These are phyloP conservation scores for Gautieria morchelliformis DNA, from an alignment of 768 basidiomycete species.

Conservation along the genomic window DNA sequence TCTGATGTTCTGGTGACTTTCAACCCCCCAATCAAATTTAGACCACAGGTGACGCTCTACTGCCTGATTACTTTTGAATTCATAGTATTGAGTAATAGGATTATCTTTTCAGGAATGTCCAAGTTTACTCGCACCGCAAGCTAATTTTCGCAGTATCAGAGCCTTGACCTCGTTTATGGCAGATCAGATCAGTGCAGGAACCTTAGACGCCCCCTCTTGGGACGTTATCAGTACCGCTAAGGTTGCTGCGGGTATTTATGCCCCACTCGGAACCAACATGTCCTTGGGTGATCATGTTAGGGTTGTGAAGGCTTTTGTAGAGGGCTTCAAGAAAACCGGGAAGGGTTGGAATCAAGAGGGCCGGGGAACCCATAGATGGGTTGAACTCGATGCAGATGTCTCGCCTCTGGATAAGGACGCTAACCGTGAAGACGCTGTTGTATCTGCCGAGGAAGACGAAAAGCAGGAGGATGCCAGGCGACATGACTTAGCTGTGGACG, in stretches of 20 bases:
- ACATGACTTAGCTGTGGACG: not conserved
- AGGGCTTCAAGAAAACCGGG: constrained; percentile 50
- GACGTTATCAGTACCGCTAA: constrained; percentile 65
- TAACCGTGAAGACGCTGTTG: not conserved
- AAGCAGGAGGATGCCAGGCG: constrained; percentile 7
- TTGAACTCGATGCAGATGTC: not conserved
- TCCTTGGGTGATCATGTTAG: constrained; percentile 77
- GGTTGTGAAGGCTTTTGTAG: constrained; percentile 63
- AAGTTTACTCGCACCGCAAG: constrained; percentile 60
- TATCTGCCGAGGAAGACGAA: not conserved
- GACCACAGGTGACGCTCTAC: constrained; percentile 40
- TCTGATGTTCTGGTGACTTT: constrained; percentile 83
- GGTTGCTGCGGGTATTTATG: constrained; percentile 72
- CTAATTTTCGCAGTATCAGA: constrained; percentile 52
- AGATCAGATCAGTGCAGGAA: constrained; percentile 62
- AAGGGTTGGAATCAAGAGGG: constrained; percentile 16
- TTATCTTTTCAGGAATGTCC: constrained; percentile 44
- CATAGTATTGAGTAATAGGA: not conserved
- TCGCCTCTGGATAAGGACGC: not conserved
- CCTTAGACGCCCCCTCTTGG: constrained; percentile 82
- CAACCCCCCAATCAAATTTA: constrained; percentile 58
- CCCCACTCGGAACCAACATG: constrained; percentile 81
- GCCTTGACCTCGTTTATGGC: constrained; percentile 53
- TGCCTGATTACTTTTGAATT: not conserved
- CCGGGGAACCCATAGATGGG: constrained; percentile 16